These are phyloP conservation scores for Aspergillus jensenii DNA, from an alignment of 2,329 filamentous ascomycete species.

Conservation along the genomic window DNA sequence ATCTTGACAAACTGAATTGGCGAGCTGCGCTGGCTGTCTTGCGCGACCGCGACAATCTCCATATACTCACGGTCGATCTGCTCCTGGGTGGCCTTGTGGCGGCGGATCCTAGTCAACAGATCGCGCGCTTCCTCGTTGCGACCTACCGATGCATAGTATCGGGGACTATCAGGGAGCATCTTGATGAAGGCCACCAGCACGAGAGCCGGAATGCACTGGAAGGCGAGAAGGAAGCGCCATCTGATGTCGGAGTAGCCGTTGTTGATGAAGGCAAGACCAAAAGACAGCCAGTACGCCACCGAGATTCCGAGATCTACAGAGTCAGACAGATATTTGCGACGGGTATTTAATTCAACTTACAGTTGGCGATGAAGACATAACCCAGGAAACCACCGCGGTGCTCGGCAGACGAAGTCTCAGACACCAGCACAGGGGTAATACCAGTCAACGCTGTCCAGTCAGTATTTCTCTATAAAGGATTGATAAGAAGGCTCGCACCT, in stretches of 20 bases:
- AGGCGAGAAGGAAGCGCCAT: constrained; percentile 37
- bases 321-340: neutral
- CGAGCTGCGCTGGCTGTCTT: constrained; percentile 34
- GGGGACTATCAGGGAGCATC: constrained; percentile 34
- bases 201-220: constrained; percentile 34
- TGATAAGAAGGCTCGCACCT: constrained; percentile 20
- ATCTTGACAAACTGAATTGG: constrained; percentile 42
- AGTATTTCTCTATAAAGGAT: neutral
- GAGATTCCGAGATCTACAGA: constrained; percentile 48
- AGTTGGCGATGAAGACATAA: constrained; percentile 55
- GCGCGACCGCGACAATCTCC: constrained; percentile 36
- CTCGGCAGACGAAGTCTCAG: constrained; percentile 49
- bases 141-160: constrained; percentile 33
- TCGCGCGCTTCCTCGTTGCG: constrained; percentile 50
- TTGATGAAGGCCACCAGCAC: constrained; percentile 29
- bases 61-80: constrained; percentile 34
- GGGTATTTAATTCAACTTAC: constrained; percentile 15
- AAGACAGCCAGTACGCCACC: constrained; percentile 38
- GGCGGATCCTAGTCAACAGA: constrained; percentile 42
- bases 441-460: constrained; percentile 41
- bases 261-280: constrained; percentile 36
- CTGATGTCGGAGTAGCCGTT: constrained; percentile 33
- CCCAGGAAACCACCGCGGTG: constrained; percentile 50
- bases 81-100: constrained; percentile 17
- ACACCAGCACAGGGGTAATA: constrained; percentile 51